Evolutionary conservation across 2,329 filamentous ascomycete species (phyloP), one percentile per base, ranked within the genome.

Genomic region (Tolypocladium album): DNA sequence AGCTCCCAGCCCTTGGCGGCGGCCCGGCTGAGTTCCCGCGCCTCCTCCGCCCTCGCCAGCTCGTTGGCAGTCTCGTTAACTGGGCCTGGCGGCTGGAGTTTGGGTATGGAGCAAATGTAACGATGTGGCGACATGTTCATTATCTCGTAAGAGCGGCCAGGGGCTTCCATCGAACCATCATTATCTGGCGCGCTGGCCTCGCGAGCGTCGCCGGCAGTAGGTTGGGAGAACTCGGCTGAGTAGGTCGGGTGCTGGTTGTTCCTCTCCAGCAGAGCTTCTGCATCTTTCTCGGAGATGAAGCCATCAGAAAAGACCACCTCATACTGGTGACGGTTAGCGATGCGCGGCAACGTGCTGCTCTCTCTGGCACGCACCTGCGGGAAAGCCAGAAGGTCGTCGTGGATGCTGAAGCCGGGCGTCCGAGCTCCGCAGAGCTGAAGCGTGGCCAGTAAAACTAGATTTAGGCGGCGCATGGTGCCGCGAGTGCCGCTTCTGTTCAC

Each of bases 61-160:
- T 87, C 84, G 20, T 82, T 83, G n/a, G 85, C 84, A 0, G 86
- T 88, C 65, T 86, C 83, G 69, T 86, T 85, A 43, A 85, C 81
- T 2, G 80, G 75, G 0, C 76, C 71, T 0, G 81, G 74, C 0
- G 82, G 78, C 50, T 85, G 79, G 57, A 94, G 82, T 27, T 85
- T 76, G 1, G 92, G 92, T 55, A 96, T 89, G 55, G 88, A 85
- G 76, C 92, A 97, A n/a, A 96, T 82, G 68, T 92, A 96, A 53
- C 83, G 83, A 62, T 86, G 82, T 1, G 84, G 83, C 17, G 87
- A 78, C 60, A 92, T 78, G 59, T 85, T 83, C 78, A 97, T 86
- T 58, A 88, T 77, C 74, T 96, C 89, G 73, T 93, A 93, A 5
- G 61, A 52, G 39, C 58, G 61, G 13, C 34, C 50, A 2, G 45